Conservation (phyloP, 192 early-diverging fungal genomes). For the Gamsiella multidivaricata region DNA sequence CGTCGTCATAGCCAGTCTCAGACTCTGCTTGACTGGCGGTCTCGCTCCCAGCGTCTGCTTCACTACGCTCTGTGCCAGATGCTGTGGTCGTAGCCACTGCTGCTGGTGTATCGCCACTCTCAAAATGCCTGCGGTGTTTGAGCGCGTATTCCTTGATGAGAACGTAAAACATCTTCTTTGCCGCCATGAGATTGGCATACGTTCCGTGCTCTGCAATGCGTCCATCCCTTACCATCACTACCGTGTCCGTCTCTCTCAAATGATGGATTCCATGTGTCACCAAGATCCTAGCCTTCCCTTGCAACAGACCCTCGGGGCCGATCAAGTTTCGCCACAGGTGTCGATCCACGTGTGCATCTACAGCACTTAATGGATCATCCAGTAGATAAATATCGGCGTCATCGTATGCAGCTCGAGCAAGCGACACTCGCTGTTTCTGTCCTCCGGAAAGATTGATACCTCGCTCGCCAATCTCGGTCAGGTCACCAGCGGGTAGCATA, state of each 20-base stretch:
- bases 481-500: conserved; percentile 73
- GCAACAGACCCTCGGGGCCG: conserved; percentile 74
- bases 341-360: conserved; percentile 60
- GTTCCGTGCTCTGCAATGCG: conserved; percentile 65
- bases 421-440: conserved; percentile 86
- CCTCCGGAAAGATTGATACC: conserved; percentile 79
- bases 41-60: neutral
- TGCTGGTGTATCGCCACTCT: neutral
- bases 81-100: neutral
- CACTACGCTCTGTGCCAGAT: neutral
- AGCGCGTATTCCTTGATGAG: conserved; percentile 54
- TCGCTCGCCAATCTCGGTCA: conserved; percentile 73
- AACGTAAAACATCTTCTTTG: conserved; percentile 36
- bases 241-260: conserved; percentile 63
- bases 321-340: conserved; percentile 79
- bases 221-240: conserved; percentile 72
- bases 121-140: conserved; percentile 4
- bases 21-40: neutral
- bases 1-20: conserved; percentile 3
- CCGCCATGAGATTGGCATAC: conserved; percentile 61
- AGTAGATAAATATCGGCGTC: conserved; percentile 82
- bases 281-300: conserved; percentile 71
- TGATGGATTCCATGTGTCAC: conserved; percentile 78
- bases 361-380: conserved; percentile 90
- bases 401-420: conserved; percentile 84